phyloP scores from a whole-genome alignment of 257 asterid species.

The Osmanthus fragrans region DNA sequence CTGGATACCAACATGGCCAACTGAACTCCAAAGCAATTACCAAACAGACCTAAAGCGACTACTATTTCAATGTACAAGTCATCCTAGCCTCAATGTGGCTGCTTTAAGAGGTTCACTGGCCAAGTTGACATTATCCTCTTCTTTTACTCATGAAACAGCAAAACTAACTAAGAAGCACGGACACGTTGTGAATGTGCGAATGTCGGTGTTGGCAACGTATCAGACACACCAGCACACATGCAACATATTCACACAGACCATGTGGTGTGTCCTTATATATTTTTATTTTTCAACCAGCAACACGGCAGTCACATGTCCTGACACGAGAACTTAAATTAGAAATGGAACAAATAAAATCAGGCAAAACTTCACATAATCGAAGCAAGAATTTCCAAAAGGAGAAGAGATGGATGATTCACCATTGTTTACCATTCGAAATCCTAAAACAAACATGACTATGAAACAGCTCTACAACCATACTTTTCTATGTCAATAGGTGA shows the following conservation, averaged over 20 bases:
- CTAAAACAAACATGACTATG: not conserved
- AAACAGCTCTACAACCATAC: not conserved
- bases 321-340: not conserved
- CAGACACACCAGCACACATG: not conserved
- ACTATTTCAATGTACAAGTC: conserved; percentile 1
- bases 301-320: not conserved
- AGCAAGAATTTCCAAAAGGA: not conserved
- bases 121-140: conserved; percentile 23
- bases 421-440: not conserved
- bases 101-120: conserved; percentile 19
- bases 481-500: not conserved
- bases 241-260: not conserved
- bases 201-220: too few relatives aligned
- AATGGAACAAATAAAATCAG: not conserved
- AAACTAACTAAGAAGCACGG: not conserved
- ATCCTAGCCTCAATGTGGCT: not conserved
- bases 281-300: not conserved
- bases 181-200: not conserved
- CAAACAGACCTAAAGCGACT: not conserved
- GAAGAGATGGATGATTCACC: not conserved
- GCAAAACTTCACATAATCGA: not conserved
- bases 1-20: conserved; percentile 2
- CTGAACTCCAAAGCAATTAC: conserved; percentile 18
- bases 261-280: not conserved
- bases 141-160: not conserved